phyloP scores from a whole-genome alignment of 1,284 basidiomycete genomes.

The Ceratobasidium sp. region DNA sequence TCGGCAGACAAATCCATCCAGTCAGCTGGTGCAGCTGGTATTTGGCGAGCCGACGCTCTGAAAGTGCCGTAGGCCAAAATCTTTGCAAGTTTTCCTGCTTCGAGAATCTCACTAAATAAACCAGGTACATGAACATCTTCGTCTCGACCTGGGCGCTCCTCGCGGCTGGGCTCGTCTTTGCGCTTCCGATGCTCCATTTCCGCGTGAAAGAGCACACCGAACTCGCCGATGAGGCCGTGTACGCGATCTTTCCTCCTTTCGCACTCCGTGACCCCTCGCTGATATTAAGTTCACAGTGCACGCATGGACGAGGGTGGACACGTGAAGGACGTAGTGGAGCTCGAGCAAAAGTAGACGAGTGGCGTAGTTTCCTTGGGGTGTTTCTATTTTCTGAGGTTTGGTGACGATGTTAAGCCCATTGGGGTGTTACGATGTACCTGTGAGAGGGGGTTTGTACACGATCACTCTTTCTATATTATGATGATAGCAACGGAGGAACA shows the following conservation, averaged over 20 bases:
- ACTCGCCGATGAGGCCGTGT: slow-evolving; percentile 58
- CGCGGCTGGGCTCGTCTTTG: slow-evolving; percentile 61
- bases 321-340: slow-evolving; percentile 43
- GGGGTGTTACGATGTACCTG: too few relatives aligned
- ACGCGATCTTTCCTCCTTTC: slow-evolving; percentile 12
- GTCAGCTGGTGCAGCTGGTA: slow-evolving; percentile 65
- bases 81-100: neutral
- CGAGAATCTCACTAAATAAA: neutral
- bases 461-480: too few relatives aligned
- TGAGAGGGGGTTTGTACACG: too few relatives aligned
- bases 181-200: slow-evolving; percentile 65
- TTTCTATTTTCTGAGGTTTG: slow-evolving; percentile 20
- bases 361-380: neutral
- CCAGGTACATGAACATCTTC: slow-evolving; percentile 66
- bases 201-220: slow-evolving; percentile 65
- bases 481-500: too few relatives aligned
- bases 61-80: slow-evolving; percentile 56
- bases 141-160: slow-evolving; percentile 65
- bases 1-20: slow-evolving; percentile 65
- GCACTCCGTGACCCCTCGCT: slow-evolving; percentile 7
- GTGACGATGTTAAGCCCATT: too few relatives aligned
- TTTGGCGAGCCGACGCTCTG: slow-evolving; percentile 64
- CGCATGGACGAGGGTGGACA: slow-evolving; percentile 47
- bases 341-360: slow-evolving; percentile 38
- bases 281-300: slow-evolving; percentile 28